Percentiles rank a stretch among this genome's conserved stretches.
Evolutionary conservation across 371 early-diverging fungal genomes (phyloP).

Genomic region (Encephalitozoon intestinalis): DNA sequence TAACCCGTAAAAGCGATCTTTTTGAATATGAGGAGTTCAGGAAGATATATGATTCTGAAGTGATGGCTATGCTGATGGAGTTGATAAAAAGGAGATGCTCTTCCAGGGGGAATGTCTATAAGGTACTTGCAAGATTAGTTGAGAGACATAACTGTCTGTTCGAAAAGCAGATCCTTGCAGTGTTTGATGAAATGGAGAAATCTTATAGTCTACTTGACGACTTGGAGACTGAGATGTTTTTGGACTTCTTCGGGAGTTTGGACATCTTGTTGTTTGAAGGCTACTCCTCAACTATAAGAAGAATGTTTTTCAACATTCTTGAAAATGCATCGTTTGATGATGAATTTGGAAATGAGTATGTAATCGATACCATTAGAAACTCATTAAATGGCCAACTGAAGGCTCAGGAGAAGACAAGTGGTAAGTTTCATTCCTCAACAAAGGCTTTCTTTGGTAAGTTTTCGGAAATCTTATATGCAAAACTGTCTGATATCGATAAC

Average conservation of each 20-base stretch:
- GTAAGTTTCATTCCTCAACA: background rate
- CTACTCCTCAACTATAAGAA: background rate
- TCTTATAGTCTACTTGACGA: background rate
- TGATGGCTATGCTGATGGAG: background rate
- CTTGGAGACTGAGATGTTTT: constrained; percentile 3
- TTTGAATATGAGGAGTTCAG: background rate
- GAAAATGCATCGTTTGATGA: background rate
- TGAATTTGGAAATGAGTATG: background rate
- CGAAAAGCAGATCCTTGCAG: background rate
- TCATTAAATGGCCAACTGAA: background rate
- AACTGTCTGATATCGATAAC: background rate
- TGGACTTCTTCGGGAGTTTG: background rate
- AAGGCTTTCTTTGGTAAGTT: constrained; percentile 1
- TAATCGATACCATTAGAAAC: background rate
- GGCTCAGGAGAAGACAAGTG: background rate
- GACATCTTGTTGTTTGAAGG: background rate
- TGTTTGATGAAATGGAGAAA: background rate
- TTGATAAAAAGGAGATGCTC: background rate
- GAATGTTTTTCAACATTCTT: background rate
- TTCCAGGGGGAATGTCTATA: background rate
- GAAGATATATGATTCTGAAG: background rate
- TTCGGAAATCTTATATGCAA: background rate
- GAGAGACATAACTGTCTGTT: background rate
- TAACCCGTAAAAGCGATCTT: background rate
- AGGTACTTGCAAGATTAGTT: background rate